Base-by-base conservation (phyloP, 495 filamentous ascomycete genomes). In the Hyaloscypha bicolor region DNA sequence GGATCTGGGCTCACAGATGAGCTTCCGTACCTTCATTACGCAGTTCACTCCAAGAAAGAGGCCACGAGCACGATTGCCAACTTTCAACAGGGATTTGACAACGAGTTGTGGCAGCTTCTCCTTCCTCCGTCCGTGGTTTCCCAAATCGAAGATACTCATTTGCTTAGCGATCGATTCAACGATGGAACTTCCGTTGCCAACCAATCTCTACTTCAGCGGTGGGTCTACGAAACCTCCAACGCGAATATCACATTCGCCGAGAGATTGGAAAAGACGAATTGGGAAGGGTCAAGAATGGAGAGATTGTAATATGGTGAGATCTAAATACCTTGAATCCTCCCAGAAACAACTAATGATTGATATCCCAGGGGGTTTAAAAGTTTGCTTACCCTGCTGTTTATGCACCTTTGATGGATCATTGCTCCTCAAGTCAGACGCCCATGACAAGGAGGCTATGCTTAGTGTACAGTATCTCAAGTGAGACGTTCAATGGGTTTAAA, bases 231-330 rank as follows among this genome's bases (percentile, higher is more conserved):
- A 39, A 64, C 62, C 2, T 29, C 45, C 2, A 56, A 56, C 14
- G 12, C 16, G 16, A 42, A 62, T 12, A 55, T 67, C n/a, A 67
- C 65, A 6, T 16, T 63, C 6, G 32, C 57, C 22, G 65, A 67
- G 51, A 62, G 35, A 22, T 32, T 67, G 45, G 65, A 62, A 31
- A 67, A 57, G 59, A 22, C 5, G 32, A 57, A 42, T 14, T 67
- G 58, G 59, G 65, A 67, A 33, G 37, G 19, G 35, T 6, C 19
- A 21, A 60, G 56, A 30, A 14, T 35, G 22, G 11, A 64, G 25
- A 9, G 30, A 12, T 22, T 55, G 19, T 55, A 53, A 32, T 6
- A 9, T 65, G 16, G 32, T 60, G 42, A 16, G 42, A 48, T 14
- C 12, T 19, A 19, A 14, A 48, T 19, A 19, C 16, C 42, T 4